Conservation (phyloP, 257 asterid species). For the Primulina eburnea region DNA sequence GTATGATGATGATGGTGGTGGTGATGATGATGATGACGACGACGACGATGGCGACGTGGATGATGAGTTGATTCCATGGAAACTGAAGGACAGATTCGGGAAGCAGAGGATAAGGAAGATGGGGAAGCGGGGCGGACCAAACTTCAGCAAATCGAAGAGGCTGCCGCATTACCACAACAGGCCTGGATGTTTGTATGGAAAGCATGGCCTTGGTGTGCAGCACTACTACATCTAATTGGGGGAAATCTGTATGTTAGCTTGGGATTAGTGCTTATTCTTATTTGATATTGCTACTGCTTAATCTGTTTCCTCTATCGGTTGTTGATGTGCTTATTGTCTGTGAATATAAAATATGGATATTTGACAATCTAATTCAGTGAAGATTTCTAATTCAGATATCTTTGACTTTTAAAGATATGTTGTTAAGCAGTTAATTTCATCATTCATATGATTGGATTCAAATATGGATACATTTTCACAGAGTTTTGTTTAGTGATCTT, state of each 20-base stretch:
- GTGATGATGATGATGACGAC: constrained; percentile 30
- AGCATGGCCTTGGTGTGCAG: constrained; percentile 51
- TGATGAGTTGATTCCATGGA: constrained; percentile 75
- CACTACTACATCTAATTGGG: constrained; percentile 27
- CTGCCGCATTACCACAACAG: constrained; percentile 44
- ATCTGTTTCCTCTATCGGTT: neutral
- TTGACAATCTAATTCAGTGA: neutral
- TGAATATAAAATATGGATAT: neutral
- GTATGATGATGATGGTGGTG: constrained; percentile 20
- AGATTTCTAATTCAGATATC: neutral
- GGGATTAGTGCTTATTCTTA: neutral
- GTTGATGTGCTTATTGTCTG: neutral
- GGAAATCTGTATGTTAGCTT: constrained; percentile 24
- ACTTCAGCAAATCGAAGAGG: constrained; percentile 44
- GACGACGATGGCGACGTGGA: constrained; percentile 41
- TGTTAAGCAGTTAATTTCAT: too few relatives aligned
- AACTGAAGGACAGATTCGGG: constrained; percentile 52
- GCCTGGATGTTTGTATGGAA: constrained; percentile 60
- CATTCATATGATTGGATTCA: too few relatives aligned
- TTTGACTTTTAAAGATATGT: neutral
- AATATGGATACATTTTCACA: too few relatives aligned
- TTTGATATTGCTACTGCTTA: neutral
- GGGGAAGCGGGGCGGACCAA: constrained; percentile 63
- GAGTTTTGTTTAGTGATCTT: too few relatives aligned
- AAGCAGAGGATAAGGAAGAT: constrained; percentile 67